Base-by-base conservation (phyloP, 2,329 filamentous ascomycete genomes). In the Camillea tinctor region DNA sequence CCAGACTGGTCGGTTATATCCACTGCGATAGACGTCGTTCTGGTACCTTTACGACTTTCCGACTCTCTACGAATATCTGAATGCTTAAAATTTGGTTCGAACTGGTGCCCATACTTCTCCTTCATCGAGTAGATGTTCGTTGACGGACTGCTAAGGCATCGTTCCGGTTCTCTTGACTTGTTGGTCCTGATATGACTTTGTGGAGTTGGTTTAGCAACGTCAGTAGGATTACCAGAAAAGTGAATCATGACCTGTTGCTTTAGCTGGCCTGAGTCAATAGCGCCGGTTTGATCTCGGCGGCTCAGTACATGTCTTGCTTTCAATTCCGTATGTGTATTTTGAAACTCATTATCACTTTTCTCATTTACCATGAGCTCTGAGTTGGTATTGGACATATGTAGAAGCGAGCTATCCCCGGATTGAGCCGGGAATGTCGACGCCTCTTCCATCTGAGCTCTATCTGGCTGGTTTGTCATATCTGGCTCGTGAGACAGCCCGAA, bases 1-100 rank as follows among this genome's bases (percentile, higher is more conserved):
- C 40, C 57, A 3, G 50, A 60, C 36, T 52, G 55, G 52, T 69
- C 60, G 3, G 40, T 55, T 7, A 69, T 23, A 52, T 69, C 58
- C 8, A 64, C 17, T 4, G 58, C 48, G 1, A 57, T 36, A 22
- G 58, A 40, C 4, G 20, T 36, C 1, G 23, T 22, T 30, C 54
- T 21, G 24, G 15, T 36, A 6, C 26, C 21, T 40, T 56, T 51
- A 44, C 50, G 22, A 6, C n/a, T 30, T 19, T 60, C 50, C 1
- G 53, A 55, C 20, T 63, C 57, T 40, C 54, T 21, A 4, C 54
- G 50, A 22, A 48, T 55, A 48, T 58, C 55, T 13, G 50, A 19
- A 17, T 4, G 13, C n/a, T n/a, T n/a, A 44, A 17, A 15, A 44
- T 6, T n/a, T 15, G 17, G 5, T 44, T n/a, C 13, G n/a, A 15